Evolutionary conservation across 2,329 filamentous ascomycete species (phyloP).

Genomic region (Venturiaceae sp.): DNA sequence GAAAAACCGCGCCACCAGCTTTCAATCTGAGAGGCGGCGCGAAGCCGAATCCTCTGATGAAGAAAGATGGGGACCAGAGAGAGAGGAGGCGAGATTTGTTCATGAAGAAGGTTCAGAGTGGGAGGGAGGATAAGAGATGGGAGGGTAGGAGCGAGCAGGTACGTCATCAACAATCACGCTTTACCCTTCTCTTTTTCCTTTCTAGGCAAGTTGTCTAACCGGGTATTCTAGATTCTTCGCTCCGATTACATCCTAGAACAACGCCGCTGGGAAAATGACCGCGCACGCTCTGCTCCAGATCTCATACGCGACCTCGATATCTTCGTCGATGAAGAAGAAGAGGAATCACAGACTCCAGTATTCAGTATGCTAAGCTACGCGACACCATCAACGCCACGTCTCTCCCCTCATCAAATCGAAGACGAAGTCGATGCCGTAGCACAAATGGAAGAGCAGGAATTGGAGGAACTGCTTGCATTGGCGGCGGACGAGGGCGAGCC

Average conservation of each 20-base stretch:
- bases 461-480: slow-evolving; percentile 34
- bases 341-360: neutral
- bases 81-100: slow-evolving; percentile 60
- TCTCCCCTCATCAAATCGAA: neutral
- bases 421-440: slow-evolving; percentile 22
- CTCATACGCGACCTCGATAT: slow-evolving; percentile 12
- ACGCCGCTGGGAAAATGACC: slow-evolving; percentile 34
- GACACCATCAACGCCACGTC: neutral
- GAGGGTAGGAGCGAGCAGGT: slow-evolving; percentile 37
- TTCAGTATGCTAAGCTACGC: neutral
- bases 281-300: slow-evolving; percentile 28
- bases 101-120: slow-evolving; percentile 45
- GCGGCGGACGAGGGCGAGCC: slow-evolving; percentile 23
- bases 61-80: slow-evolving; percentile 41
- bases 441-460: slow-evolving; percentile 32
- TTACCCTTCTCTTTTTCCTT: neutral
- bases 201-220: no score
- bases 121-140: slow-evolving; percentile 36
- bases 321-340: slow-evolving; percentile 15
- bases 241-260: slow-evolving; percentile 34
- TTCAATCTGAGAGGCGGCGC: slow-evolving; percentile 42
- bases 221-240: slow-evolving; percentile 31
- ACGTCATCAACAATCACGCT: slow-evolving; percentile 9
- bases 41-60: slow-evolving; percentile 53
- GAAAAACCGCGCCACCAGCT: slow-evolving; percentile 5